phyloP scores from a whole-genome alignment of 257 asterid genomes.

The Prunella vulgaris region DNA sequence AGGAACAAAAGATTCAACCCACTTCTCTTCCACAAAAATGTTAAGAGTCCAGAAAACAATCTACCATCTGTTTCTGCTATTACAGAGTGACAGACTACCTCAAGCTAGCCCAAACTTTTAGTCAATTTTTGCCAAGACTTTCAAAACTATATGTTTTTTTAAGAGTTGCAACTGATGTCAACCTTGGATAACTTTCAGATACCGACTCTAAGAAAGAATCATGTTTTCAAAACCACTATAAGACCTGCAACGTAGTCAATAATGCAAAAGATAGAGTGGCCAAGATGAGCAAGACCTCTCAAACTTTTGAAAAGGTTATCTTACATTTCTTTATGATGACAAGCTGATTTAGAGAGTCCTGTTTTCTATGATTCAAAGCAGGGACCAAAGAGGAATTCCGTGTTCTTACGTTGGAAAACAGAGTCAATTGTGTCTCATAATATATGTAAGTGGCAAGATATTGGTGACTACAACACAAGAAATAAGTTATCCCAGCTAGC shows the following conservation, averaged over 20 bases:
- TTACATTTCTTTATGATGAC: background rate
- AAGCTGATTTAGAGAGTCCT: background rate
- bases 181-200: background rate
- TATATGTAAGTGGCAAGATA: background rate
- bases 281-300: background rate
- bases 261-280: background rate
- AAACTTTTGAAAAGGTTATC: background rate
- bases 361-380: background rate
- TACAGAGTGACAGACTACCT: too few relatives aligned
- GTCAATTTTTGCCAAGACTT: background rate
- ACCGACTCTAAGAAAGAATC: background rate
- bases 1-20: background rate
- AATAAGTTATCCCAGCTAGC: too few relatives aligned
- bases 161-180: background rate
- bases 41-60: background rate
- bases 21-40: background rate
- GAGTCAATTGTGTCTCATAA: background rate
- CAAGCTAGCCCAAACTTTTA: too few relatives aligned
- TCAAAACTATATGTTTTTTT: background rate
- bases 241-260: background rate
- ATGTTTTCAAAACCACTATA: background rate
- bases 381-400: background rate
- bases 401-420: background rate
- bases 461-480: background rate
- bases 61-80: background rate